Evolutionary conservation across 441 rosid species (phyloP).

Genomic region (Eruca vesicaria): DNA sequence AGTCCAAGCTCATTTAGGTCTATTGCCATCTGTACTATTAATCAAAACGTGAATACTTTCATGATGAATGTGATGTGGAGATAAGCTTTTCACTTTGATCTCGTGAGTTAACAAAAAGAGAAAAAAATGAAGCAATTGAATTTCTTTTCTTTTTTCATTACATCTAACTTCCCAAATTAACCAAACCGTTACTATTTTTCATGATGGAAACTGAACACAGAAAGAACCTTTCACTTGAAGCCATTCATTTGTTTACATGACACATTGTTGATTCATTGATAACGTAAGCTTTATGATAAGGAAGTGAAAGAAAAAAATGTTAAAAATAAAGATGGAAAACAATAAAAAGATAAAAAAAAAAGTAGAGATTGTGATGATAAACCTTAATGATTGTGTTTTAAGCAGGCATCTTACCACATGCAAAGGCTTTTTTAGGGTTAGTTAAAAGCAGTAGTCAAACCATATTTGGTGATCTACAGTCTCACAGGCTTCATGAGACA

Average conservation of each 20-base stretch:
- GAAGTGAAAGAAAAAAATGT: neutral
- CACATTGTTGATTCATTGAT: constrained; percentile 5
- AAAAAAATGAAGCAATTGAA: neutral
- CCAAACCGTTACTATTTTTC: neutral
- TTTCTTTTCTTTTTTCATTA: neutral
- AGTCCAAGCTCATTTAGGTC: neutral
- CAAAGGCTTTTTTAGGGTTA: constrained; percentile 16
- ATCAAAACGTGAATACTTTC: neutral
- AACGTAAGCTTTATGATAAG: constrained; percentile 18
- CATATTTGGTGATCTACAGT: constrained; percentile 2
- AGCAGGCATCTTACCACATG: constrained; percentile 34
- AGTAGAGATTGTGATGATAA: constrained; percentile 26
- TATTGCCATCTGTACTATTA: neutral
- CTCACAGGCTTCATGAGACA: constrained; percentile 14
- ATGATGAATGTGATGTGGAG: neutral
- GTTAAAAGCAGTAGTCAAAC: constrained; percentile 7
- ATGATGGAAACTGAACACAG: constrained; percentile 3
- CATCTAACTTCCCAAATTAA: neutral
- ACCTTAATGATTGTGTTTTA: constrained; percentile 31
- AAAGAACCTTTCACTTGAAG: neutral
- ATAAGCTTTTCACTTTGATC: neutral
- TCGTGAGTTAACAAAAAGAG: neutral
- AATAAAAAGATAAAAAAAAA: neutral
- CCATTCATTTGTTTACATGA: constrained; percentile 10
- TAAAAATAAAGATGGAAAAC: neutral